phyloP scores from a whole-genome alignment of 2,329 filamentous ascomycete species.

The Alternaria hordeiaustralica region DNA sequence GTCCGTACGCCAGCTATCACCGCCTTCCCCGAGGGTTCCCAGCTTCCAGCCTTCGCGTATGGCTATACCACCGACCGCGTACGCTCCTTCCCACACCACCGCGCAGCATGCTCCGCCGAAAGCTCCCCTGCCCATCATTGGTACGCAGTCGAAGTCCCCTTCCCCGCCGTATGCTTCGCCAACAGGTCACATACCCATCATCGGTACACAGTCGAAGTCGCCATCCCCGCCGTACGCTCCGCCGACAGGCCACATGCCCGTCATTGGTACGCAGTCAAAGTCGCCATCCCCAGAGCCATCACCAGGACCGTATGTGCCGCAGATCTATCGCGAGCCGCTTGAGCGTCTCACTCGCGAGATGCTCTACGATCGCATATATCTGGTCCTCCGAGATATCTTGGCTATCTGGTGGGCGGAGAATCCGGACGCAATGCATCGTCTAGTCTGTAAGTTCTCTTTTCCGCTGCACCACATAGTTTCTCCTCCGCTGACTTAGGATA shows the following conservation, averaged over 20 bases:
- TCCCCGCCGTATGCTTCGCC: background rate
- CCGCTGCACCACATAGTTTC: background rate
- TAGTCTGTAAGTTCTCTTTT: background rate
- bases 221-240: background rate
- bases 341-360: background rate
- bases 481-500: background rate
- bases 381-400: background rate
- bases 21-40: background rate
- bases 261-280: background rate
- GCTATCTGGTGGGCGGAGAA: background rate
- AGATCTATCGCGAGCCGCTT: background rate
- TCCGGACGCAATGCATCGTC: background rate
- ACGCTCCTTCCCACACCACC: background rate
- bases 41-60: background rate
- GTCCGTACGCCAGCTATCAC: background rate
- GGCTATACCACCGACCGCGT: background rate
- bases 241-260: background rate
- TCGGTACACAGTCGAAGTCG: background rate
- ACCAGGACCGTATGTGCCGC: background rate
- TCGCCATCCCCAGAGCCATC: background rate
- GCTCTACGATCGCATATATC: conserved; percentile 2
- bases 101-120: background rate
- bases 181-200: background rate
- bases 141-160: background rate
- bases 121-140: background rate